Percentiles rank a stretch among this genome's conserved stretches.
Evolutionary conservation across 148 eudicot species (phyloP).

Genomic region (Diospyros kaki): DNA sequence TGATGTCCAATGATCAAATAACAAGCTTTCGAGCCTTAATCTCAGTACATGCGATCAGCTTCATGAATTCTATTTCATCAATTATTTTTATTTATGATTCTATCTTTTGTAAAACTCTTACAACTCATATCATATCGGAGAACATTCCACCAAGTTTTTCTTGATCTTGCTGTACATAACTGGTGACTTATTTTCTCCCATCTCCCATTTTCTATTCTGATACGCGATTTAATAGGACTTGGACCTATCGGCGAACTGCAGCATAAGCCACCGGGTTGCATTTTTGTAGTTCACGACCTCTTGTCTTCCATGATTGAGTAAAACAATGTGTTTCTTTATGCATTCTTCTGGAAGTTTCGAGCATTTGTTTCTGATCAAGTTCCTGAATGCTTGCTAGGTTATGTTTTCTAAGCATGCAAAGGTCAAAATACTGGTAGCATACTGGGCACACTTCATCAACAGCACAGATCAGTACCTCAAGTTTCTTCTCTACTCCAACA

Average conservation of each 20-base stretch:
- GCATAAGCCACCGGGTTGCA: no score
- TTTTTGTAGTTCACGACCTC: no score
- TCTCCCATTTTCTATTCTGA: neutral
- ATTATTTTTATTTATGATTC: no score
- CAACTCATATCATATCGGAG: no score
- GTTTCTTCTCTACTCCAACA: constrained; percentile 72
- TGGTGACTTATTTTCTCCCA: neutral
- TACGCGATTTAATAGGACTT: no score
- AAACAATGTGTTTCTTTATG: neutral
- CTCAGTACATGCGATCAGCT: no score
- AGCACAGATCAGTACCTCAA: constrained; percentile 75
- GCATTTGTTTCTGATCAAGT: neutral
- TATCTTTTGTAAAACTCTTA: no score
- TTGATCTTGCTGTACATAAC: neutral
- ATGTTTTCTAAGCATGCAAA: constrained; percentile 78
- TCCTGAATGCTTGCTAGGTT: constrained; percentile 34
- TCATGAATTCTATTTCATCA: no score
- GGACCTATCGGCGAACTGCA: no score
- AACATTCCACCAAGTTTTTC: no score
- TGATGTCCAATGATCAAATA: no score
- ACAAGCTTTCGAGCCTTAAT: no score
- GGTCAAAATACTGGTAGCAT: constrained; percentile 71
- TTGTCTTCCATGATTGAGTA: neutral
- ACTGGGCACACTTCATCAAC: constrained; percentile 74
- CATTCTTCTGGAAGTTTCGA: neutral